A percentile compares a stretch with the other conserved stretches of the same genome.
Conservation (phyloP, 78 protist genomes). For the Protostelium mycophagum region DNA sequence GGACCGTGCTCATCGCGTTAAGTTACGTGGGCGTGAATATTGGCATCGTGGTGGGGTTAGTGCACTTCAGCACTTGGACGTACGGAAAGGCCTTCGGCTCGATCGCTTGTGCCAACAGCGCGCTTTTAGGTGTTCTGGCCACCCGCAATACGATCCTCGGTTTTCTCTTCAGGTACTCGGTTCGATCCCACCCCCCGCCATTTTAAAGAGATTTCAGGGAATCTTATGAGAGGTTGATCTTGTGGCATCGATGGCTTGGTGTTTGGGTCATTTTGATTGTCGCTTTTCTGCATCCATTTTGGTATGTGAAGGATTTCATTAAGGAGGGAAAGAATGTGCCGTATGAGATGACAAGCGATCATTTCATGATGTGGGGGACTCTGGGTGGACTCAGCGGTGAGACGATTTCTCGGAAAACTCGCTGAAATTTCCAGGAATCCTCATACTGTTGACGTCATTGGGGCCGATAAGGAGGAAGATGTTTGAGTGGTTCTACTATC, state of each 20-base stretch:
- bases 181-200: neutral
- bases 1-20: neutral
- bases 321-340: neutral
- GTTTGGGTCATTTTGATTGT: neutral
- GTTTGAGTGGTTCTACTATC: neutral
- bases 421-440: too few species aligned
- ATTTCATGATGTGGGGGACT: neutral
- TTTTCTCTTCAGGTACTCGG: neutral
- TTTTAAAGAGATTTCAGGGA: neutral
- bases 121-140: neutral
- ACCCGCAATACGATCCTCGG: neutral
- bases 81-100: neutral
- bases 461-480: neutral
- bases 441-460: neutral
- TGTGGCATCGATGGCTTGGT: neutral
- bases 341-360: neutral
- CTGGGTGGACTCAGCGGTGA: neutral
- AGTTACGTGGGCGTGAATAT: neutral
- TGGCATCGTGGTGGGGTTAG: too few species aligned
- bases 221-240: neutral
- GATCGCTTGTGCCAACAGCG: neutral
- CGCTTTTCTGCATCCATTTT: neutral
- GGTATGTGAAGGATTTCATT: neutral
- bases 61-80: too few species aligned
- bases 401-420: too few species aligned